Conservation (phyloP, 2,329 filamentous ascomycete genomes). For the Chaetomiaceae sp. region DNA sequence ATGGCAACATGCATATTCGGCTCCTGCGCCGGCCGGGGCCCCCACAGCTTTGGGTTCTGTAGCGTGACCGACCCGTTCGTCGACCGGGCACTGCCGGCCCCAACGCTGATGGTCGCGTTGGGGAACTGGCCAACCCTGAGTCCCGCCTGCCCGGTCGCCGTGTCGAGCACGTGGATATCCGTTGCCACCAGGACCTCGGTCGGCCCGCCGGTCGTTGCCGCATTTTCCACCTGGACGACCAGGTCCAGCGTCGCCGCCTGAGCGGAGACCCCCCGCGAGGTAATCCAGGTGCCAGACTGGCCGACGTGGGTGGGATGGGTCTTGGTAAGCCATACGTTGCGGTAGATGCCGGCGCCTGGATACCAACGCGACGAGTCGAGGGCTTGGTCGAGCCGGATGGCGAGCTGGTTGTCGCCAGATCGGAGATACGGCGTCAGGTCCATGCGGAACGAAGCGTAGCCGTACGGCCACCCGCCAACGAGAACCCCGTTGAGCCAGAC, state of each 20-base stretch:
- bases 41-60: constrained; percentile 43
- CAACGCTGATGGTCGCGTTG: neutral
- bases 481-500: constrained; percentile 49
- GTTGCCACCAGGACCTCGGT: constrained; percentile 34
- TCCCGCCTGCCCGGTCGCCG: neutral
- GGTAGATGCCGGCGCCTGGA: constrained; percentile 50
- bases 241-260: constrained; percentile 43
- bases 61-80: constrained; percentile 35
- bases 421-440: constrained; percentile 44
- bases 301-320: constrained; percentile 43
- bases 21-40: constrained; percentile 41
- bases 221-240: constrained; percentile 44
- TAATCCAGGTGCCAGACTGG: constrained; percentile 48
- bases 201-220: constrained; percentile 28
- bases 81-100: constrained; percentile 19
- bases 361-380: constrained; percentile 50
- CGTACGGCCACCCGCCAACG: constrained; percentile 49
- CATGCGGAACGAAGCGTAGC: constrained; percentile 48
- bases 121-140: neutral
- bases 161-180: neutral
- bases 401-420: constrained; percentile 39
- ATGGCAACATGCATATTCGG: constrained; percentile 47
- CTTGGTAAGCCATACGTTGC: constrained; percentile 51
- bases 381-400: constrained; percentile 49
- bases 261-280: constrained; percentile 41